These are phyloP conservation scores for Discostella stelligeroides DNA, from an alignment of 108 stramenopile species.

Conservation along the genomic window DNA sequence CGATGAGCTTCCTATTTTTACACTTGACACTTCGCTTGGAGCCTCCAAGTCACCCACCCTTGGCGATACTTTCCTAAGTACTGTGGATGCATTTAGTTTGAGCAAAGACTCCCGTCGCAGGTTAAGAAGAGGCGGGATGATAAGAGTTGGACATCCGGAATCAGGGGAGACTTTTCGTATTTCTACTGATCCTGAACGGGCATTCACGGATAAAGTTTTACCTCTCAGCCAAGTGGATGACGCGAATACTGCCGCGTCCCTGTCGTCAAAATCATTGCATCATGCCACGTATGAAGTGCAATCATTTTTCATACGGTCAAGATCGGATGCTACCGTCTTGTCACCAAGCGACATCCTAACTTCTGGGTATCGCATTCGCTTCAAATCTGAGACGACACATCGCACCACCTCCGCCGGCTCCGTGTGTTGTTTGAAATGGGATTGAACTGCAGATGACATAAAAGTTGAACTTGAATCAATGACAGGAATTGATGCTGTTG, in stretches of 20 bases:
- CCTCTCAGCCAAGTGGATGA: conserved; percentile 53
- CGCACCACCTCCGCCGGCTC: conserved; percentile 50
- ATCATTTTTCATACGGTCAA: conserved; percentile 45
- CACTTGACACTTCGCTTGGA: conserved; percentile 71
- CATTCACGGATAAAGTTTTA: conserved; percentile 41
- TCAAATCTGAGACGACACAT: conserved; percentile 48
- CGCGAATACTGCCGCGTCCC: conserved; percentile 47
- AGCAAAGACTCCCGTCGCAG: conserved; percentile 43
- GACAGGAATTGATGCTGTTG: conserved; percentile 49
- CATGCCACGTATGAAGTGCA: conserved; percentile 82
- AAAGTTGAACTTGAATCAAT: conserved; percentile 69
- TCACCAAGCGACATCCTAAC: conserved; percentile 42
- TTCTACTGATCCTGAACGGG: conserved; percentile 44
- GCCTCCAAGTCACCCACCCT: conserved; percentile 49
- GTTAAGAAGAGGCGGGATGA: conserved; percentile 64
- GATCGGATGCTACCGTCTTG: conserved; percentile 20
- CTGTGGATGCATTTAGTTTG: conserved; percentile 37
- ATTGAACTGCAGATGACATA: conserved; percentile 36
- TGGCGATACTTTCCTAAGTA: conserved; percentile 62
- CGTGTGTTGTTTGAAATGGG: conserved; percentile 53
- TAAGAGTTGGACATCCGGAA: conserved; percentile 71
- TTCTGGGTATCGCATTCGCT: conserved; percentile 56
- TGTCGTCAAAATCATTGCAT: conserved; percentile 43
- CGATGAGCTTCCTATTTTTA: conserved; percentile 55
- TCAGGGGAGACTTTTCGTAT: conserved; percentile 73